Evolutionary conservation across 2,329 filamentous ascomycete species (phyloP).

Genomic region (Nigrospora oryzae): DNA sequence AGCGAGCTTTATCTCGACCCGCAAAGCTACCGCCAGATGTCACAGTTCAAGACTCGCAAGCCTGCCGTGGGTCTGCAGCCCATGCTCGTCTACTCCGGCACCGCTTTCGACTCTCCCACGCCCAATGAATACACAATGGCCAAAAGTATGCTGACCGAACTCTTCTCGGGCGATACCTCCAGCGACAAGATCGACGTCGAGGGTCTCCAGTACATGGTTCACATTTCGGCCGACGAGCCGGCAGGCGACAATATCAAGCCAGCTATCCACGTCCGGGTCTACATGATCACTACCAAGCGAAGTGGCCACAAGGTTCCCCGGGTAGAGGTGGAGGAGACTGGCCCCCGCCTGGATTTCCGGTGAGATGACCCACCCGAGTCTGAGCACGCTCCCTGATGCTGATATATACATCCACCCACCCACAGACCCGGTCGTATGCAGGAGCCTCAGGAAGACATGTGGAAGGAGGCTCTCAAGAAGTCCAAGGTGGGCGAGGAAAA

Average conservation of each 20-base stretch:
- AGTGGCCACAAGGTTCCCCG: constrained; percentile 80
- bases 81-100: constrained; percentile 84
- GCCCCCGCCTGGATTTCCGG: constrained; percentile 69
- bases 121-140: constrained; percentile 73
- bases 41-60: constrained; percentile 69
- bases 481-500: constrained; percentile 65
- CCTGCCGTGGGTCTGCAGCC: constrained; percentile 78
- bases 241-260: constrained; percentile 40
- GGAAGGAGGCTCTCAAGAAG: constrained; percentile 88
- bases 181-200: constrained; percentile 85
- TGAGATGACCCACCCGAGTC: no score
- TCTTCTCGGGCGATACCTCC: constrained; percentile 75
- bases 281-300: constrained; percentile 78
- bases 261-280: constrained; percentile 63
- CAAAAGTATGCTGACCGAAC: constrained; percentile 80
- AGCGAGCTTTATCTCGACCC: constrained; percentile 72
- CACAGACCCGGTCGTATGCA: constrained; percentile 60
- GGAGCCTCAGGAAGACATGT: constrained; percentile 68
- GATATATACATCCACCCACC: no score
- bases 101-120: constrained; percentile 76
- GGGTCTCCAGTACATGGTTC: constrained; percentile 84
- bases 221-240: constrained; percentile 66
- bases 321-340: constrained; percentile 92
- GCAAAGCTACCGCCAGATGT: constrained; percentile 59
- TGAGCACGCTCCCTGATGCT: neutral